Base-by-base conservation (phyloP, 2,329 filamentous ascomycete species). In the Arthrobotrys megalospora region DNA sequence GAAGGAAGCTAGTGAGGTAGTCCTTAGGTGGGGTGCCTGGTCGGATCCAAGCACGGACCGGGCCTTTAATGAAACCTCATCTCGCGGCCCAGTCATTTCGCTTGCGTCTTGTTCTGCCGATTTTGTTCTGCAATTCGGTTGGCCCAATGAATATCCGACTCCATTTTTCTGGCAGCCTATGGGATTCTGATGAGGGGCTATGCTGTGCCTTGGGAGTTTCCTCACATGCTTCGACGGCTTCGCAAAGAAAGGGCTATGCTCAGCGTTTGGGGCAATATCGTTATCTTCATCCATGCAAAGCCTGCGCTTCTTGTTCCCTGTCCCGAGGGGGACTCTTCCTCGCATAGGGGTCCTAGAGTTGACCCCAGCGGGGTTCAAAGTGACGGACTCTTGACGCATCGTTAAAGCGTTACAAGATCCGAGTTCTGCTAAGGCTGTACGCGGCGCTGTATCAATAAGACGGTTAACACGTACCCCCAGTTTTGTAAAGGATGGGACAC, bases 281-380 rank as follows among this genome's bases (percentile, higher is more conserved):
- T 45, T 55, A 24, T 71, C 60, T 12, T 72, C 67, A 21, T 78
- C 75, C 38, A 72, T 62, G 34, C 66, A 78, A 34, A 78, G 47
- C 28, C 68, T 50, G 0, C 66, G 50, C 68, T 68, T 78, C 16
- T 78, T 78, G 0, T 19, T 36, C 4, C n/a, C 38, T 0, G 6
- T 34, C 19, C 24, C 60, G 6, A 21, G 7, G 28, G 36, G n/a
- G 1, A 5, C 11, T 1, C 11, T 19, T 47, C 16, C 19, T 38
- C 36, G 6, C 34, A 36, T 10, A 16, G 21, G 11, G 7, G 36
- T 50, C 19, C n/a, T 62, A 5, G 41, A 6, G 7, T 41, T 19
- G 19, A 3, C n/a, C 43, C 55, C 43, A 16, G n/a, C 2, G n/a
- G 28, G 5, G 11, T 21, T 48, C 5, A 10, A 19, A 8, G 14